These are phyloP conservation scores for Candida fluviatilis DNA, from an alignment of 805 yeast genomes.

Conservation along the genomic window DNA sequence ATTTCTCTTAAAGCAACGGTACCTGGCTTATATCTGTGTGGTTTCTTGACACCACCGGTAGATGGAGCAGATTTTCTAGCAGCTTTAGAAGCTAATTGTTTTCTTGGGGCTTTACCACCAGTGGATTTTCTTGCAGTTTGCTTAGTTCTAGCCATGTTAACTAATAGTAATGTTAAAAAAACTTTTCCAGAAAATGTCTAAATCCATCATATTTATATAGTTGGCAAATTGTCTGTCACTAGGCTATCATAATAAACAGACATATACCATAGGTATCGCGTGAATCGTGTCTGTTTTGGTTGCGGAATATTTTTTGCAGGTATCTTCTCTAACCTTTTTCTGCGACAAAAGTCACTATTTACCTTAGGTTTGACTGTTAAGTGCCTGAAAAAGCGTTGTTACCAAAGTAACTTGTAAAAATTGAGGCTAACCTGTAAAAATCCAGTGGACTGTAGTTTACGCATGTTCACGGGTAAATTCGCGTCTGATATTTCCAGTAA, in stretches of 20 bases:
- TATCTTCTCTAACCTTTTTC: too few relatives aligned
- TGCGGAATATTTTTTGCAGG: not conserved
- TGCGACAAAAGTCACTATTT: too few relatives aligned
- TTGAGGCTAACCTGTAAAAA: not conserved
- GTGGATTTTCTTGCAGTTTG: slow-evolving; percentile 48
- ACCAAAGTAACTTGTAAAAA: not conserved
- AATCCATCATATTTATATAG: slow-evolving; percentile 1
- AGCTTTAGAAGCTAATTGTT: slow-evolving; percentile 46
- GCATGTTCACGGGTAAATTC: not conserved
- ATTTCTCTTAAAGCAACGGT: slow-evolving; percentile 48
- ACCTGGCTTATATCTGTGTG: slow-evolving; percentile 49
- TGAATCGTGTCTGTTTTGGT: slow-evolving; percentile 1
- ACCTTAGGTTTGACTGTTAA: too few relatives aligned
- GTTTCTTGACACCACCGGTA: slow-evolving; percentile 46
- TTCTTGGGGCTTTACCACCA: slow-evolving; percentile 49
- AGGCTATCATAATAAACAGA: too few relatives aligned
- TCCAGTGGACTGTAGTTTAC: not conserved
- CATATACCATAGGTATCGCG: not conserved
- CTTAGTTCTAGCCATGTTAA: slow-evolving; percentile 42
- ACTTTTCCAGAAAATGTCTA: not conserved
- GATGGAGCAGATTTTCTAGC: slow-evolving; percentile 47
- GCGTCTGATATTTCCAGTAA: not conserved
- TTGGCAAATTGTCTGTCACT: not conserved
- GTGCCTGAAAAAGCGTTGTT: not conserved
- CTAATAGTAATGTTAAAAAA: slow-evolving; percentile 6